Evolutionary conservation across 371 early-diverging fungal genomes (phyloP).

Genomic region (Mucor mucedo): DNA sequence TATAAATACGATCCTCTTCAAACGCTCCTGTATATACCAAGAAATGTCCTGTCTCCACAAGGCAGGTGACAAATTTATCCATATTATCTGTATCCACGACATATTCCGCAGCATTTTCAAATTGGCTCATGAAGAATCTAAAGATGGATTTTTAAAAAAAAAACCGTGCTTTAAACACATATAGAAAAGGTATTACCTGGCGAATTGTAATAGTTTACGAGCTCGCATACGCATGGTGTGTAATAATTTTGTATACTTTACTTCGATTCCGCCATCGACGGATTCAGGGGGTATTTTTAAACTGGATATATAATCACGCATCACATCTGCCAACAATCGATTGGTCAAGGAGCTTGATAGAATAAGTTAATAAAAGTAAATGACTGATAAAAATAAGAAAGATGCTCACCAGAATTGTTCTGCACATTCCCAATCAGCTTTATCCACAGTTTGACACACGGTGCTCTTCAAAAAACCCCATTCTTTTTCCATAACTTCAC

Average conservation of each 20-base stretch:
- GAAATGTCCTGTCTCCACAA: conserved; percentile 72
- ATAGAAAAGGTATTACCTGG: conserved; percentile 41
- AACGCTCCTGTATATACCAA: conserved; percentile 70
- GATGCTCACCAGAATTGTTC: conserved; percentile 70
- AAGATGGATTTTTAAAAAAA: background rate
- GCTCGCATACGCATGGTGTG: conserved; percentile 71
- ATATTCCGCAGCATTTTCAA: conserved; percentile 82
- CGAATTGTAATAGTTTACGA: conserved; percentile 66
- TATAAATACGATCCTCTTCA: conserved; percentile 68
- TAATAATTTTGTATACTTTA: conserved; percentile 64
- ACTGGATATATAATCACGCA: conserved; percentile 55
- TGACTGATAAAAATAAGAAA: background rate
- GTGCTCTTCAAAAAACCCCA: conserved; percentile 77
- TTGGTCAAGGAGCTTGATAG: conserved; percentile 48
- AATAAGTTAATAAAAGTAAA: background rate
- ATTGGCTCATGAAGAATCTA: conserved; percentile 67
- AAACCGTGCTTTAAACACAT: background rate
- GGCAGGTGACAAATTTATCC: conserved; percentile 56
- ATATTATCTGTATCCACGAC: conserved; percentile 58
- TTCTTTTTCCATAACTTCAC: conserved; percentile 82
- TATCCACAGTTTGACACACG: conserved; percentile 72
- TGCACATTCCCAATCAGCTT: conserved; percentile 78
- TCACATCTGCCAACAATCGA: conserved; percentile 51
- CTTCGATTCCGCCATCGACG: conserved; percentile 55
- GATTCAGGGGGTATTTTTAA: conserved; percentile 45